Conservation (phyloP, 805 yeast species). For the Naumovozyma baii region DNA sequence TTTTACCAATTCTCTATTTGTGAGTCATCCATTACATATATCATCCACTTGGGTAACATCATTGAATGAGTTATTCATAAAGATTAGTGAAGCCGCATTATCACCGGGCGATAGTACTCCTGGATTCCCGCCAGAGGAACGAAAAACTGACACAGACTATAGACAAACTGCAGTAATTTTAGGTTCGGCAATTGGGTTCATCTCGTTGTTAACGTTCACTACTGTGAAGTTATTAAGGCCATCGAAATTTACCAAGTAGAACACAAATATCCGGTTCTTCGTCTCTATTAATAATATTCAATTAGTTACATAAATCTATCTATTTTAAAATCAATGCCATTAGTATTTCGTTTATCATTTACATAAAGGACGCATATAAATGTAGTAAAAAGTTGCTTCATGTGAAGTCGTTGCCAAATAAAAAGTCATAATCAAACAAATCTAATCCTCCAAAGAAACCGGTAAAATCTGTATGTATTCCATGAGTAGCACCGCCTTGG, state of each 20-base stretch:
- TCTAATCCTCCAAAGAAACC: conserved; percentile 24
- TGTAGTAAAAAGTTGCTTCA: background rate
- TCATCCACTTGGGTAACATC: conserved; percentile 87
- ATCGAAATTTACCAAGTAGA: background rate
- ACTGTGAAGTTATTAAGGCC: conserved; percentile 38
- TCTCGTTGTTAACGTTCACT: conserved; percentile 56
- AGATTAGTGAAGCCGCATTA: conserved; percentile 80
- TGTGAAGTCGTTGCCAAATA: conserved; percentile 18
- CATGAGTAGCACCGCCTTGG: background rate
- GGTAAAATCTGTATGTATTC: conserved; percentile 9
- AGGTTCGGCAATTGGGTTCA: conserved; percentile 59
- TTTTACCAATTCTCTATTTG: conserved; percentile 52
- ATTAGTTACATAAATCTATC: background rate
- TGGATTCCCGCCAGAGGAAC: conserved; percentile 57
- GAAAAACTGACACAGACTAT: conserved; percentile 32
- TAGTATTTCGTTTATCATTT: background rate
- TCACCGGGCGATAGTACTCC: conserved; percentile 72
- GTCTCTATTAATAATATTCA: conserved; percentile 1
- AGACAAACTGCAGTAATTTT: conserved; percentile 48
- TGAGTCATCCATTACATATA: conserved; percentile 82
- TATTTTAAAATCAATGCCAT: no score
- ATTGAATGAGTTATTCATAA: conserved; percentile 72
- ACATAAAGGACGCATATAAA: background rate
- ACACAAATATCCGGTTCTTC: no score
- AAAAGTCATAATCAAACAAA: conserved; percentile 25